Evolutionary conservation across 176 grass and related monocot species (phyloP).

Genomic region (Avena atlantica): DNA sequence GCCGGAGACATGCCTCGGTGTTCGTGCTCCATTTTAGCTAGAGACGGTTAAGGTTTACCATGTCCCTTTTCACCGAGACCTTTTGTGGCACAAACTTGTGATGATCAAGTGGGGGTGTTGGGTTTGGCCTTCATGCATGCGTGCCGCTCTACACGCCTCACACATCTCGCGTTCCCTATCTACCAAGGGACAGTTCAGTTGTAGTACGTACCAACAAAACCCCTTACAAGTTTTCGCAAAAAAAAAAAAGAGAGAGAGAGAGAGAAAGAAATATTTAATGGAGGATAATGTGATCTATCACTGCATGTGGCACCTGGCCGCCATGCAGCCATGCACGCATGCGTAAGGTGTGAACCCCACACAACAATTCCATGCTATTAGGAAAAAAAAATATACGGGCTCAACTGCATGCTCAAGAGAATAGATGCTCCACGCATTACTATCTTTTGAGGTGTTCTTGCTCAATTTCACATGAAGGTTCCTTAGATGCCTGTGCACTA

Average conservation of each 20-base stretch:
- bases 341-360: conserved; percentile 23
- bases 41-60: too few species aligned
- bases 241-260: too few species aligned
- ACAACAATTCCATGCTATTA: neutral
- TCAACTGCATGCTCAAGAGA: conserved; percentile 22
- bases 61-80: neutral
- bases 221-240: too few species aligned
- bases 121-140: conserved; percentile 21
- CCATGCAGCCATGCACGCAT: conserved; percentile 17
- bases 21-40: neutral
- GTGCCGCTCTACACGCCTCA: conserved; percentile 37
- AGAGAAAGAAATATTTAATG: conserved; percentile 39
- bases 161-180: conserved; percentile 25
- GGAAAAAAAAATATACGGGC: neutral
- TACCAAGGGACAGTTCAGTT: neutral
- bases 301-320: conserved; percentile 23
- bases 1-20: neutral
- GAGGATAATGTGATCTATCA: neutral
- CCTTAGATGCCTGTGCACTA: conserved; percentile 39
- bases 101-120: neutral
- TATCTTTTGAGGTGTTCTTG: conserved; percentile 34
- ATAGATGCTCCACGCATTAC: conserved; percentile 43
- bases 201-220: conserved; percentile 20
- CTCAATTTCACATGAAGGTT: conserved; percentile 53
- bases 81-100: neutral